Conservation (phyloP, 805 yeast species). For the Starmerella bombicola region DNA sequence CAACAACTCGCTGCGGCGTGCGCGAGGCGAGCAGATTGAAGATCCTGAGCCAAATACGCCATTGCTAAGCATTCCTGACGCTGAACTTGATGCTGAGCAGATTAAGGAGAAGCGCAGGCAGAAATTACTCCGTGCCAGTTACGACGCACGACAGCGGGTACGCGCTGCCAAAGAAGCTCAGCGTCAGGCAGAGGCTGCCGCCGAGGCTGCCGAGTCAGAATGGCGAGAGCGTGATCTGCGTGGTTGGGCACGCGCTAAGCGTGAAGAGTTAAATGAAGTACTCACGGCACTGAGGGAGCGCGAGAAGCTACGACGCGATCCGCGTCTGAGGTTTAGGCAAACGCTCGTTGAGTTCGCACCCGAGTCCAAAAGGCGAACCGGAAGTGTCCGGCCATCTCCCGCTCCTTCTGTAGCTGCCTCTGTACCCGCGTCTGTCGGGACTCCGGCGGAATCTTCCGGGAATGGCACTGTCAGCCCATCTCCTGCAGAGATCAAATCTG, state of each 20-base stretch:
- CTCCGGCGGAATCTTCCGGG: neutral
- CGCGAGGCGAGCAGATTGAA: conserved; percentile 40
- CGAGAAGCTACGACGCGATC: conserved; percentile 55
- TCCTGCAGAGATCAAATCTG: conserved; percentile 24
- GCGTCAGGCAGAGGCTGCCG: conserved; percentile 45
- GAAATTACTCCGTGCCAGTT: conserved; percentile 66
- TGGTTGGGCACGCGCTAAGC: conserved; percentile 68
- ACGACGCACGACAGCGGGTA: conserved; percentile 76
- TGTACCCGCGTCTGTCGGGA: neutral
- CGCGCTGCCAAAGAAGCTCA: conserved; percentile 65
- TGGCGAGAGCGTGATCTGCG: conserved; percentile 66
- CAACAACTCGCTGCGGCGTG: conserved; percentile 12
- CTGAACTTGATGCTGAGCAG: conserved; percentile 63
- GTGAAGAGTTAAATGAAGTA: conserved; percentile 46
- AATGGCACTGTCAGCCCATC: neutral
- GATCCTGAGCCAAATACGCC: conserved; percentile 43
- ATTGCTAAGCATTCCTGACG: conserved; percentile 72
- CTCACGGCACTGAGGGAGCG: conserved; percentile 55
- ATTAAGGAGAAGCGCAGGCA: conserved; percentile 80
- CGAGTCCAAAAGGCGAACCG: conserved; percentile 17
- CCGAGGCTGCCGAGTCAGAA: conserved; percentile 51
- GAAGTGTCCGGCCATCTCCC: neutral
- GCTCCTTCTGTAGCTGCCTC: neutral
- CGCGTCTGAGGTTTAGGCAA: conserved; percentile 30
- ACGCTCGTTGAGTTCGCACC: conserved; percentile 4